Evolutionary conservation across 2,329 filamentous ascomycete genomes (phyloP).

Genomic region (Tolypocladium pustulatum): DNA sequence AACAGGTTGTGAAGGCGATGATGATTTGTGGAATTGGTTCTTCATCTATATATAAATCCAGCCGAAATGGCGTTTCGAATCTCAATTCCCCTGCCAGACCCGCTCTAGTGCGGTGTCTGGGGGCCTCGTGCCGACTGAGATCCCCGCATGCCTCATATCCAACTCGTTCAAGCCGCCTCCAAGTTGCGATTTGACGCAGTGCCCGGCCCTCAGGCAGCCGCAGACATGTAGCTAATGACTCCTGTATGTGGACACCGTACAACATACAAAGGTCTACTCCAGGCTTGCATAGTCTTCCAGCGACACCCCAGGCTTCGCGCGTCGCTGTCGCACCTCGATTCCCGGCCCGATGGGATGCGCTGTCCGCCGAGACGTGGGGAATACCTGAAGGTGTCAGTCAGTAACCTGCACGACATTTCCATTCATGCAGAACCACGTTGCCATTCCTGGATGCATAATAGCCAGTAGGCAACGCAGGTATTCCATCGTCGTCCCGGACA

Average conservation of each 20-base stretch:
- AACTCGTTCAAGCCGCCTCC: background rate
- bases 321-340: constrained; percentile 65
- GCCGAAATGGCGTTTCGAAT: background rate
- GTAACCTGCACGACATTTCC: background rate
- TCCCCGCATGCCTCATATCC: background rate
- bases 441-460: background rate
- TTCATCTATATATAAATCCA: background rate
- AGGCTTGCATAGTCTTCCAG: constrained; percentile 57
- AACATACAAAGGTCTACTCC: constrained; percentile 44
- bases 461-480: background rate
- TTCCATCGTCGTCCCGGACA: constrained; percentile 10
- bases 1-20: too few species aligned
- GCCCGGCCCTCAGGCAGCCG: background rate
- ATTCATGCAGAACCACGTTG: constrained; percentile 1
- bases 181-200: background rate
- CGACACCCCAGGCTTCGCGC: constrained; percentile 43
- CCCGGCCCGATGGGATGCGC: constrained; percentile 66
- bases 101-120: background rate
- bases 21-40: background rate
- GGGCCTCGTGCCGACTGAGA: background rate
- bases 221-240: background rate
- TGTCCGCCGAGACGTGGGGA: constrained; percentile 48
- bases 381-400: constrained; percentile 32
- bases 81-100: background rate
- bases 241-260: background rate